phyloP scores from a whole-genome alignment of 306 rosid genomes.

The Quercus wislizeni region DNA sequence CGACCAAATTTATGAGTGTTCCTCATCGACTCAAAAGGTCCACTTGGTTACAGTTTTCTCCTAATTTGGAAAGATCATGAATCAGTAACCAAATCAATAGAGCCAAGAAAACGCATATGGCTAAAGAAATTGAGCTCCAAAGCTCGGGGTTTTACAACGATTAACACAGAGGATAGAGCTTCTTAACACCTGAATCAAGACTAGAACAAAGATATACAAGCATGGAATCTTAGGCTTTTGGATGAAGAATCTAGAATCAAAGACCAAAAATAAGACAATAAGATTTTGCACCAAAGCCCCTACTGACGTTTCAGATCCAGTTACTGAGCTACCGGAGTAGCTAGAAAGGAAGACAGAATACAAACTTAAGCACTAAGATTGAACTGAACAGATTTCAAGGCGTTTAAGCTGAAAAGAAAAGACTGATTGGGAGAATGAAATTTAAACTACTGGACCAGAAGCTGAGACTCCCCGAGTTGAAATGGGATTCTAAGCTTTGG shows the following conservation, averaged over 20 bases:
- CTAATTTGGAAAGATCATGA: not conserved
- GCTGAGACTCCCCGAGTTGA: too few relatives aligned
- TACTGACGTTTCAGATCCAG: not conserved
- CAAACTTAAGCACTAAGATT: too few relatives aligned
- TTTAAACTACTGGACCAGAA: too few relatives aligned
- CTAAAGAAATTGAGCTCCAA: not conserved
- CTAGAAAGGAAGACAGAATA: not conserved
- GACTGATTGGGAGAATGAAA: too few relatives aligned
- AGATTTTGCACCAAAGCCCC: not conserved
- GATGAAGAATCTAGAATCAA: not conserved
- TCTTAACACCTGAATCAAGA: slow-evolving; percentile 23
- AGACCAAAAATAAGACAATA: not conserved
- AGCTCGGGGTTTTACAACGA: not conserved
- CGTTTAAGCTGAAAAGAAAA: too few relatives aligned
- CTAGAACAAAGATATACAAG: not conserved
- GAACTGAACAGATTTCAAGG: too few relatives aligned
- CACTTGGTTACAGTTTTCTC: not conserved
- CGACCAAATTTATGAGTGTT: slow-evolving; percentile 21
- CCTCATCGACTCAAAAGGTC: slow-evolving; percentile 30
- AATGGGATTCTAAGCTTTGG: too few relatives aligned
- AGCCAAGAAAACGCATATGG: too few relatives aligned
- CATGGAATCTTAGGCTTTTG: not conserved
- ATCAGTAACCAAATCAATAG: too few relatives aligned
- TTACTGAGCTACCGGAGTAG: not conserved
- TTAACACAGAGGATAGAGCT: not conserved